Base-by-base conservation (phyloP, 306 rosid genomes). In the Acacia confusa region DNA sequence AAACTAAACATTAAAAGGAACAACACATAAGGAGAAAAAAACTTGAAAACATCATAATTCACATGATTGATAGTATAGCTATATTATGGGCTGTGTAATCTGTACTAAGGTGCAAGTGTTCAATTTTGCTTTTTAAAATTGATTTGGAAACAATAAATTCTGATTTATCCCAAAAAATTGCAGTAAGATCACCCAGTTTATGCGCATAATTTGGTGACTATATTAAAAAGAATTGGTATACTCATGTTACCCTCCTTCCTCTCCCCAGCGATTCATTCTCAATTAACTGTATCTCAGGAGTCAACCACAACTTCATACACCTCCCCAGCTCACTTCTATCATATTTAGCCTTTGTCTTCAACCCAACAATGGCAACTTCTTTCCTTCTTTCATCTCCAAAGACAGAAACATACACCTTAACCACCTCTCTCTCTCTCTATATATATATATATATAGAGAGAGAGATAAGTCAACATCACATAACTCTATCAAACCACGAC, bases 331-430 rank as follows among this genome's bases (percentile, higher is more conserved):
- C 85, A 75, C 94, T 74, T 14, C 97, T 95, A 58, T 93, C 96
- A 84, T 95, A 95, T 75, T 95, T 93, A 30, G 92, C 96, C 81
- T 93, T 95, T 32, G 98, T 87, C 79, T 95, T 95, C 91, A 93
- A 87, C 13, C 99, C 99, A 2, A 96, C 92, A 34, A 95, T 60
- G 81, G 99, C 99, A 61, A 95, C 87, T 80, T 92, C 97, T 78
- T 92, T 95, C 77, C 98, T 97, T 88, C 94, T 89, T 86, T 89
- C 98, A 80, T 95, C 98, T 14, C 99, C 97, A 14, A 95, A 93
- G 79, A 95, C 97, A 38, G 98, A 95, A 28, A 95, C 93, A 87
- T 84, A 95, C 7, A 95, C 99, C 87, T 88, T 95, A 72, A 88
- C 99, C 75, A 95, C 93, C 97, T n/a, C n/a, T n/a, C n/a, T n/a